A percentile compares a stretch with the other conserved stretches of the same genome.
phyloP scores from a whole-genome alignment of 495 filamentous ascomycete species.

The Trichoderma orchidacearum region DNA sequence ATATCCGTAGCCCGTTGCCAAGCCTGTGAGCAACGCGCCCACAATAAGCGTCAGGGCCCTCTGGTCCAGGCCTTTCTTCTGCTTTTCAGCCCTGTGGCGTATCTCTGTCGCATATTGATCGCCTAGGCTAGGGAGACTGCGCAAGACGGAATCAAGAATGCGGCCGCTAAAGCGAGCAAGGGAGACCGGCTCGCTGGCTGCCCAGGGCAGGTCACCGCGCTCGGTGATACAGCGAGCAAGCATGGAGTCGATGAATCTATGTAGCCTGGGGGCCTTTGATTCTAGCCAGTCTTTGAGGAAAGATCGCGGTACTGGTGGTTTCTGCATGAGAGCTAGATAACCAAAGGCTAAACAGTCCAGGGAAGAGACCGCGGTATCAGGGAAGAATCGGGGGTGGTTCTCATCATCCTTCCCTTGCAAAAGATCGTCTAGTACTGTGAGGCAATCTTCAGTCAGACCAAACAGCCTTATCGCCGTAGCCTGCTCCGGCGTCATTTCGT shows the following conservation, averaged over 20 bases:
- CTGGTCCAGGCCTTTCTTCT: constrained; percentile 1
- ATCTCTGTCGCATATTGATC: background rate
- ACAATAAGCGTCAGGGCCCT: constrained; percentile 6
- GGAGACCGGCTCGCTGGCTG: background rate
- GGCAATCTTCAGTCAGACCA: constrained; percentile 50
- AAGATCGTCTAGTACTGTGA: constrained; percentile 52
- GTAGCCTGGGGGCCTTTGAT: constrained; percentile 37
- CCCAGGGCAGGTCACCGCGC: constrained; percentile 5
- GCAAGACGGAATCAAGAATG: constrained; percentile 17
- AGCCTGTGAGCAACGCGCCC: constrained; percentile 9
- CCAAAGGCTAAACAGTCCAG: constrained; percentile 63
- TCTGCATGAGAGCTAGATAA: constrained; percentile 60
- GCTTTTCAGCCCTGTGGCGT: background rate
- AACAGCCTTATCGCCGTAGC: constrained; percentile 53
- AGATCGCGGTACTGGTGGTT: constrained; percentile 53
- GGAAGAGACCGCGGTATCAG: constrained; percentile 34
- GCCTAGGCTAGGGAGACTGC: constrained; percentile 13
- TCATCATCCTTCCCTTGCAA: constrained; percentile 28
- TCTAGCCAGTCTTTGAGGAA: constrained; percentile 57
- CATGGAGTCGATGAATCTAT: constrained; percentile 38
- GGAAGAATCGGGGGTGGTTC: constrained; percentile 23
- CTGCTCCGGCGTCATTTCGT: constrained; percentile 29
- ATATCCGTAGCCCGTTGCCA: constrained; percentile 8
- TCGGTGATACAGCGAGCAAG: constrained; percentile 25
- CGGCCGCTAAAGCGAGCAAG: constrained; percentile 10